Base-by-base conservation (phyloP, 2,329 filamentous ascomycete genomes). In the Botryotinia convoluta region DNA sequence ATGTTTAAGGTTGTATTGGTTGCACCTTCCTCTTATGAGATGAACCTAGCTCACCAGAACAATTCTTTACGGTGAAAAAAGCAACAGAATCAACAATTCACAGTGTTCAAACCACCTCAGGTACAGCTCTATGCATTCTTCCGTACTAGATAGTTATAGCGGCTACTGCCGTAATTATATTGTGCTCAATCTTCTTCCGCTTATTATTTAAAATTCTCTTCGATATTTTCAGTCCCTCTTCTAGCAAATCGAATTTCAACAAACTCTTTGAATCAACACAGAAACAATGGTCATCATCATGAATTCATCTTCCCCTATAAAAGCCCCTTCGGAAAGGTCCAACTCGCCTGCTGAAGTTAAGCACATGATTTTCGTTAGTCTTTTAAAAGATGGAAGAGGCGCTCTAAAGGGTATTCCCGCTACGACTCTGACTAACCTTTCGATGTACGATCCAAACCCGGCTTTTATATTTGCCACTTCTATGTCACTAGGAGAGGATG, bases 11-110 rank as follows among this genome's bases (percentile, higher is more conserved):
- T 22, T 64, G 39, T n/a, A 35, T 45, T 35, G 29, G 54, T 37
- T 70, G 39, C 39, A 63, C 32, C 59, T 70, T 60, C 42, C 32
- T 70, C 44, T 63, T 37, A n/a, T 45, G 39, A 35, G 68, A 35
- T 45, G 22, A 45, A 22, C 22, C 29, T 45, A 61, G 26, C 26
- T 70, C 68, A 10, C 37, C 39, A 22, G 29, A 48, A 48, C 29
- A 37, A n/a, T 44, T 61, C 54, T 22, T 12, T 20, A 35, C 18
- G 59, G 29, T 70, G 39, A 26, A 44, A 70, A 20, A 70, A 37
- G 14, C 35, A 63, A 16, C 26, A 44, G 22, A 37, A 70, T 35
- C 22, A 22, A 45, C 20, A 18, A n/a, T 63, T 63, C 18, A 14
- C 29, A 71, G 26, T n/a, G 18, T 37, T 63, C 10, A 16, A 35